Base-by-base conservation (phyloP, 345 rosid species). In the Populus nigra region DNA sequence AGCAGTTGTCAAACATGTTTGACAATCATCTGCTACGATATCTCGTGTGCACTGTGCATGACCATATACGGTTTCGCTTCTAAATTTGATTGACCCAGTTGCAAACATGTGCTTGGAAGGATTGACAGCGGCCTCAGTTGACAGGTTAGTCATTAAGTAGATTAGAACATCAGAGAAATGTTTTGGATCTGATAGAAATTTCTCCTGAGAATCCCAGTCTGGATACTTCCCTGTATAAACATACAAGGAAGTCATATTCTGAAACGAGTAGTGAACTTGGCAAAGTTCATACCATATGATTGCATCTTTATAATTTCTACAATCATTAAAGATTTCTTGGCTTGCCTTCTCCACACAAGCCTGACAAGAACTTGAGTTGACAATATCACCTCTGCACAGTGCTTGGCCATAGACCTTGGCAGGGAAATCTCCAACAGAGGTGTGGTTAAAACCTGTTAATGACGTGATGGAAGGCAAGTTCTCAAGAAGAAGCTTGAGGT, bases 11-110 rank as follows among this genome's bases (percentile, higher is more conserved):
- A 87, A 82, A 57, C 88, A 87, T 18, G 0, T 45, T 1, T 2
- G 4, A 65, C 90, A 87, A 0, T 72, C 65, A n/a, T 2, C 13
- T 17, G 29, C 17, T 2, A 71, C 2, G 25, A 83, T 80, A 78
- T 83, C 90, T 66, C 84, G 79, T 16, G 83, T 81, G 47, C 88
- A 87, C 74, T 87, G 90, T 27, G 76, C 84, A 41, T 83, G 83
- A 38, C 84, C 84, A 33, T 81, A 82, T 35, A 87, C 29, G 13
- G 74, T 75, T 41, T 53, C 33, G 31, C 53, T 65, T 38, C 55
- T 36, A 2, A 65, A 41, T 33, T 36, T 68, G 18, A 76, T 27
- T 78, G 75, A 62, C 27, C 88, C 90, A 8, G 70, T 73, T 0
- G 80, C 77, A 25, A 87, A 87, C 89, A 79, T 76, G 25, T 5